A percentile compares a stretch with the other conserved stretches of the same genome.
phyloP scores from a whole-genome alignment of 73 alveolate genomes.

The Symbiodinium natans region DNA sequence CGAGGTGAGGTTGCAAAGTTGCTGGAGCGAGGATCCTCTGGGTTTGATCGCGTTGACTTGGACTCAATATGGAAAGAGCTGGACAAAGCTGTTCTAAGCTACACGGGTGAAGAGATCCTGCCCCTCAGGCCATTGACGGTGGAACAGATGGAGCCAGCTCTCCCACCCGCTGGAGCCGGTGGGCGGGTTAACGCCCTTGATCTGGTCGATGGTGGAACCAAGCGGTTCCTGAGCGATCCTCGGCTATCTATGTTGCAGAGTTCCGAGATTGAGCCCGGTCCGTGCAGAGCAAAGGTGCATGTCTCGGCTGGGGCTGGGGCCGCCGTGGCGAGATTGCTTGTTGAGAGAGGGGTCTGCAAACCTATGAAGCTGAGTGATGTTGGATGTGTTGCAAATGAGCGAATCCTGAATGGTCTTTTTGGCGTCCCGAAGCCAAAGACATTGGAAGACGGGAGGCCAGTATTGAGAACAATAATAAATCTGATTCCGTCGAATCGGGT shows the following conservation, averaged over 20 bases:
- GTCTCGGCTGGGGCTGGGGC: background rate
- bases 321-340: background rate
- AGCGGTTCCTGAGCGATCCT: background rate
- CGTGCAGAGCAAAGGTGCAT: conserved; percentile 2
- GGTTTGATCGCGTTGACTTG: background rate
- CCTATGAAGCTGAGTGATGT: background rate
- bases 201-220: background rate
- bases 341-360: background rate
- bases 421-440: conserved; percentile 18
- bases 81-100: background rate
- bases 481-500: conserved; percentile 1
- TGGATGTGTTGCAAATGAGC: background rate
- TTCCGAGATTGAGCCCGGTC: background rate
- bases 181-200: background rate
- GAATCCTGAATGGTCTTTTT: background rate
- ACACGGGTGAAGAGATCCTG: conserved; percentile 24
- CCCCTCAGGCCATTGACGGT: background rate
- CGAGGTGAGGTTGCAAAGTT: background rate
- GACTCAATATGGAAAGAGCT: background rate
- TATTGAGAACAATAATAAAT: background rate
- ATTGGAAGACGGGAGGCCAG: background rate
- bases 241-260: background rate
- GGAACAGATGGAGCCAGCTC: background rate
- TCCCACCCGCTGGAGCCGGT: conserved; percentile 31
- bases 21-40: background rate